phyloP scores from a whole-genome alignment of 2,329 filamentous ascomycete species.

The Myotisia sp. region DNA sequence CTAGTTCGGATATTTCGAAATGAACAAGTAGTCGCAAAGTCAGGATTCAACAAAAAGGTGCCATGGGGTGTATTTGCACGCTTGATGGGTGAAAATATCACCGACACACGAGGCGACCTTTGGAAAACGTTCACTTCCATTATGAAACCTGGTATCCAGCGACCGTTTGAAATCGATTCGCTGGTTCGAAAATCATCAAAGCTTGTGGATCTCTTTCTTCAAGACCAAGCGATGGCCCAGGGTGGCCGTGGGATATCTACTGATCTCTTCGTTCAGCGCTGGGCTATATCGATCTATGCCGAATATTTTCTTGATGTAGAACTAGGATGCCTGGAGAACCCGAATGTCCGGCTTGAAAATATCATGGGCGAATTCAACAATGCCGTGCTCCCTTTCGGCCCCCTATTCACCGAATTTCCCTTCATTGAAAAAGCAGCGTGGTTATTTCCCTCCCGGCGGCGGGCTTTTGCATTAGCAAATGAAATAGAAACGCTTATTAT shows the following conservation, averaged over 20 bases:
- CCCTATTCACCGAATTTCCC: too few species aligned
- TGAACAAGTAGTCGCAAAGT: slow-evolving; percentile 22
- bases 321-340: slow-evolving; percentile 14
- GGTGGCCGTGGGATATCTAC: slow-evolving; percentile 11
- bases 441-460: too few species aligned
- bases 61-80: slow-evolving; percentile 27
- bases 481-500: too few species aligned
- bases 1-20: slow-evolving; percentile 28
- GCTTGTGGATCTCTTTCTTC: slow-evolving; percentile 16
- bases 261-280: slow-evolving; percentile 16
- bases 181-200: slow-evolving; percentile 15
- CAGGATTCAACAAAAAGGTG: slow-evolving; percentile 31
- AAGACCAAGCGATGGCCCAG: slow-evolving; percentile 10
- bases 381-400: neutral
- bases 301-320: slow-evolving; percentile 16
- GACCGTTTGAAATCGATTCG: slow-evolving; percentile 15
- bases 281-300: slow-evolving; percentile 19
- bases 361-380: neutral
- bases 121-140: slow-evolving; percentile 26
- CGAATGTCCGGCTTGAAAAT: neutral
- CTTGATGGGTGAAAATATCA: slow-evolving; percentile 30
- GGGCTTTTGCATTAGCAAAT: too few species aligned
- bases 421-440: too few species aligned
- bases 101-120: slow-evolving; percentile 24
- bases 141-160: slow-evolving; percentile 26